Percentiles rank a stretch among this genome's conserved stretches.
These are phyloP conservation scores for Alternaria brassicicola DNA, from an alignment of 2,329 filamentous ascomycete genomes.

Conservation along the genomic window DNA sequence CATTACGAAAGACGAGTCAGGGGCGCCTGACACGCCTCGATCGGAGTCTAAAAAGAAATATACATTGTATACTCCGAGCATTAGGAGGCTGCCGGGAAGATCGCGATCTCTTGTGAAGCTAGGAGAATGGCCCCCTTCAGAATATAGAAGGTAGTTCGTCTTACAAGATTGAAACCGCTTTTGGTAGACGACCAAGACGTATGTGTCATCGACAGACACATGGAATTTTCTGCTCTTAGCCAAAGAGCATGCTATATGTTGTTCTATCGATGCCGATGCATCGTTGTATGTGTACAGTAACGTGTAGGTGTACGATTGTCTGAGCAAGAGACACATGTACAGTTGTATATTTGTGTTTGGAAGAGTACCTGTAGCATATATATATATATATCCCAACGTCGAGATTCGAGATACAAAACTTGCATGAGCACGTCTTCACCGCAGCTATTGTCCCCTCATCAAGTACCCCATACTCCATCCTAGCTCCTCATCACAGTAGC, in stretches of 20 bases:
- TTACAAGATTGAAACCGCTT: neutral
- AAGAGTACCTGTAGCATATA: neutral
- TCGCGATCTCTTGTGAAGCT: neutral
- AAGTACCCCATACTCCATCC: neutral
- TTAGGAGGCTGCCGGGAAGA: neutral
- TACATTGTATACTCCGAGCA: neutral
- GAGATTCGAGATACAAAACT: neutral
- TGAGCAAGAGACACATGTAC: neutral
- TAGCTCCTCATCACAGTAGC: conserved; percentile 11
- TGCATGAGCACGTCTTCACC: neutral
- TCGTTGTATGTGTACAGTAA: neutral
- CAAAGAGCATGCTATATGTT: neutral
- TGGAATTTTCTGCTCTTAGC: neutral
- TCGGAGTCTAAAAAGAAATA: neutral
- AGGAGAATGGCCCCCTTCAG: neutral
- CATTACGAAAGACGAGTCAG: neutral
- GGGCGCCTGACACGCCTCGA: neutral
- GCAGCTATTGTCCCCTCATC: neutral
- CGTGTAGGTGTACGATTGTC: neutral
- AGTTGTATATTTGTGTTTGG: neutral
- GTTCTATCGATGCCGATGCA: neutral
- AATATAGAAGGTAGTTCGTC: neutral
- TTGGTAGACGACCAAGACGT: neutral
- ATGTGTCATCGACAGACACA: neutral
- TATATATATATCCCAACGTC: neutral